Evolutionary conservation across 441 rosid genomes (phyloP).

Genomic region (Cnidoscolus chayamansa): DNA sequence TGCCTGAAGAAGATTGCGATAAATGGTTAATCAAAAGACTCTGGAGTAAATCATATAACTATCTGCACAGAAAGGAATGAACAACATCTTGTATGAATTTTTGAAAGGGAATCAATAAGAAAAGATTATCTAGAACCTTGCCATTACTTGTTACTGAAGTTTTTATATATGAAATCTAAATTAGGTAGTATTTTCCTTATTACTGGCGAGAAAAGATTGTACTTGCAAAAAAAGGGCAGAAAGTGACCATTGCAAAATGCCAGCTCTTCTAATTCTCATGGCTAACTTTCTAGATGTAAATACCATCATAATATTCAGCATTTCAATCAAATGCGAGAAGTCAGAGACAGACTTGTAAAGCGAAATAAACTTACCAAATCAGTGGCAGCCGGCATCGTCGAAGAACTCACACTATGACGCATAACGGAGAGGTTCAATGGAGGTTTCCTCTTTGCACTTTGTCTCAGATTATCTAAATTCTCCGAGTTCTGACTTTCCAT

Average conservation of each 20-base stretch:
- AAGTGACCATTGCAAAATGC: not conserved
- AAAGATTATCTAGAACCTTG: not conserved
- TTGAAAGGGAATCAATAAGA: not conserved
- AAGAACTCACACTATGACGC: constrained; percentile 44
- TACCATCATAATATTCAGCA: not conserved
- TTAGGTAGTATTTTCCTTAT: not conserved
- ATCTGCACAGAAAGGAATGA: not conserved
- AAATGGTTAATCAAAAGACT: constrained; percentile 14
- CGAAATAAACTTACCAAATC: constrained; percentile 44
- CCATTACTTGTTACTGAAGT: not conserved
- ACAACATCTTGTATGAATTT: not conserved
- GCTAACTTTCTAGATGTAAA: not conserved
- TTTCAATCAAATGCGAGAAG: not conserved
- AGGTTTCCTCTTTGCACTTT: constrained; percentile 64
- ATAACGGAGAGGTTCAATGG: constrained; percentile 59
- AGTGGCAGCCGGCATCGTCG: constrained; percentile 47
- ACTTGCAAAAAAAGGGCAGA: too few species aligned
- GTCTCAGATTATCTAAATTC: constrained; percentile 50
- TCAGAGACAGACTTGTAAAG: not conserved
- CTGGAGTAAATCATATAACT: not conserved
- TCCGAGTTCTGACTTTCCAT: constrained; percentile 40
- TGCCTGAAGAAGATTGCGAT: constrained; percentile 45
- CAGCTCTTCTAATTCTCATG: not conserved
- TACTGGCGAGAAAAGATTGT: too few species aligned
- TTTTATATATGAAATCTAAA: not conserved